Percentiles rank a stretch among this genome's conserved stretches.
Conservation (phyloP, 2,329 filamentous ascomycete genomes). For the Pseudopyricularia javanii region DNA sequence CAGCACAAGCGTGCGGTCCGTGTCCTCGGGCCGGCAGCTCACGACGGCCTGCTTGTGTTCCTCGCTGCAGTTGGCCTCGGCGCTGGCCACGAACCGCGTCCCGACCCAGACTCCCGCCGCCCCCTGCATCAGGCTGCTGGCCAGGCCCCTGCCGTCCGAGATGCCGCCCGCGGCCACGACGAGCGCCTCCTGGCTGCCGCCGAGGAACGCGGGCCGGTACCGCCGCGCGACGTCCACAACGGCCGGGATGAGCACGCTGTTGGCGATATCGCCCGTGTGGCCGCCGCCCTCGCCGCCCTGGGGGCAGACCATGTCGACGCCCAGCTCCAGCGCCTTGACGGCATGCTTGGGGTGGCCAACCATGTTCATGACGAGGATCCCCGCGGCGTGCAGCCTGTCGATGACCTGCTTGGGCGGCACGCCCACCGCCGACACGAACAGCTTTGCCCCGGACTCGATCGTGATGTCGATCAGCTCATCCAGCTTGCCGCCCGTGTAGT, state of each 20-base stretch:
- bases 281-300: constrained; percentile 91
- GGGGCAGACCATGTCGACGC: constrained; percentile 83
- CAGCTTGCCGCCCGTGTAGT: constrained; percentile 83
- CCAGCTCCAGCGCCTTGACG: constrained; percentile 72
- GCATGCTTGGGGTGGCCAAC: constrained; percentile 88
- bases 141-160: constrained; percentile 68
- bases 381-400: constrained; percentile 63
- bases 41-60: constrained; percentile 80
- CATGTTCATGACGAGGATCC: constrained; percentile 93
- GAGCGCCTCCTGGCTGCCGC: constrained; percentile 54
- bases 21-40: constrained; percentile 65
- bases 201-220: constrained; percentile 59
- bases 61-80: constrained; percentile 69
- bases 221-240: constrained; percentile 70
- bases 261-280: constrained; percentile 81
- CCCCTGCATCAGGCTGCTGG: constrained; percentile 75
- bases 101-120: constrained; percentile 89
- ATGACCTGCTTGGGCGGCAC: constrained; percentile 67
- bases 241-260: constrained; percentile 73
- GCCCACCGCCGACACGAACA: constrained; percentile 84
- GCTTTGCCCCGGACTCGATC: constrained; percentile 67
- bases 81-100: constrained; percentile 76
- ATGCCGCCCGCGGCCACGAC: constrained; percentile 88
- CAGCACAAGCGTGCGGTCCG: constrained; percentile 69
- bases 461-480: constrained; percentile 81